phyloP scores from a whole-genome alignment of 2,329 filamentous ascomycete genomes.

The Sporothrix euskadiensis region DNA sequence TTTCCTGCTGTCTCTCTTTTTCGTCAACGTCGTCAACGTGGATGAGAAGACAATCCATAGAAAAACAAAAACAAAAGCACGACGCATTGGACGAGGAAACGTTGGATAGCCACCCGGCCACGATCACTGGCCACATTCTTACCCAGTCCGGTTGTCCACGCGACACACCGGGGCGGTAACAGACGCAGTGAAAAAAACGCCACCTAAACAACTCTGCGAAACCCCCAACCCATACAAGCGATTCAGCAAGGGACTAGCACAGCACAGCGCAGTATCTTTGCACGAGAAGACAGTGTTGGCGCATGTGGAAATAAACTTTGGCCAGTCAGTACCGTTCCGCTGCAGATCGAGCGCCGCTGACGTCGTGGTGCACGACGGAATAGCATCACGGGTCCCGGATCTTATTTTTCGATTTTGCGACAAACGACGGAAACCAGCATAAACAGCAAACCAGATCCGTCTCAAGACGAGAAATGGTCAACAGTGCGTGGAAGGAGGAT shows the following conservation, averaged over 20 bases:
- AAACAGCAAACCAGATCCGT: neutral
- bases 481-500: constrained; percentile 17
- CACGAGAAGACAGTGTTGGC: neutral
- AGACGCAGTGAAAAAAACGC: constrained; percentile 5
- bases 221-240: neutral
- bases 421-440: neutral
- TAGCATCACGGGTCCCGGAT: neutral
- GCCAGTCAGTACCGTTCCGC: neutral
- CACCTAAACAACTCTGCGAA: neutral
- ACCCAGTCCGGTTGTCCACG: neutral
- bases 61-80: neutral
- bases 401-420: neutral
- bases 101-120: too few species aligned
- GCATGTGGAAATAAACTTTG: neutral
- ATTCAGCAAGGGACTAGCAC: neutral
- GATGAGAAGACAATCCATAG: neutral
- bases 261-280: neutral
- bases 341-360: neutral
- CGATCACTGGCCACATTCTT: neutral
- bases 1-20: neutral
- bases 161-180: neutral
- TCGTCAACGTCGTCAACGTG: neutral
- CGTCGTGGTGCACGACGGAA: neutral
- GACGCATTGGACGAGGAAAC: neutral
- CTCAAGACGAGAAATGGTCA: neutral